A percentile compares a stretch with the other conserved stretches of the same genome.
Evolutionary conservation across 1,284 basidiomycete genomes (phyloP).

Genomic region (Ganoderma multipileum): DNA sequence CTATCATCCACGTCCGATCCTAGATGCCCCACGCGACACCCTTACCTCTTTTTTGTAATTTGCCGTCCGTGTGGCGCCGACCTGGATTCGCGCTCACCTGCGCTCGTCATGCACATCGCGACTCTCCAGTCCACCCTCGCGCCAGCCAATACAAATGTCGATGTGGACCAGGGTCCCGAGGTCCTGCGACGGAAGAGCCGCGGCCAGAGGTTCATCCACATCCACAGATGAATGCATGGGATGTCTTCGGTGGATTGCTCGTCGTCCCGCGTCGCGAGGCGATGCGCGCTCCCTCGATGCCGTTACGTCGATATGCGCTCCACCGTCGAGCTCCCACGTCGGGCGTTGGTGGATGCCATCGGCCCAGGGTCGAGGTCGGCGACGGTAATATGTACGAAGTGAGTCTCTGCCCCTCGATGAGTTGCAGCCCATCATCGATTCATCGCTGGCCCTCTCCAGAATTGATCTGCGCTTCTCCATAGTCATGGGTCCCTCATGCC

Average conservation of each 20-base stretch:
- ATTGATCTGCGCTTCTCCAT: conserved; percentile 15
- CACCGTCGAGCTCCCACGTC: conserved; percentile 1
- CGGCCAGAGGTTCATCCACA: background rate
- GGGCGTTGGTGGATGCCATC: background rate
- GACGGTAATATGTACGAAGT: background rate
- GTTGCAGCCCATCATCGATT: background rate
- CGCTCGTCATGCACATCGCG: background rate
- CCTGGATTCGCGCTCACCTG: conserved; percentile 6
- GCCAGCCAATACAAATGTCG: background rate
- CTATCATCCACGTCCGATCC: conserved; percentile 1
- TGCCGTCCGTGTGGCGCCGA: background rate
- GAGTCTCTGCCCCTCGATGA: background rate
- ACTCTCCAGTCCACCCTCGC: background rate
- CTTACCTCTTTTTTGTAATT: background rate
- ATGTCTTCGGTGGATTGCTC: conserved; percentile 5
- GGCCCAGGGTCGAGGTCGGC: background rate
- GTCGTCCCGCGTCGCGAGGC: background rate
- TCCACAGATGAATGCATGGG: background rate
- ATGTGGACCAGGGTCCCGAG: background rate
- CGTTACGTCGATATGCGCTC: conserved; percentile 3
- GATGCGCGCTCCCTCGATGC: conserved; percentile 2
- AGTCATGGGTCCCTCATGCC: conserved; percentile 1
- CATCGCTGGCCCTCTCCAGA: conserved; percentile 2
- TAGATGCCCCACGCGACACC: background rate
- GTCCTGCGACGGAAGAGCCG: background rate